Conservation (phyloP, 257 asterid genomes). For the Solanum piurae region DNA sequence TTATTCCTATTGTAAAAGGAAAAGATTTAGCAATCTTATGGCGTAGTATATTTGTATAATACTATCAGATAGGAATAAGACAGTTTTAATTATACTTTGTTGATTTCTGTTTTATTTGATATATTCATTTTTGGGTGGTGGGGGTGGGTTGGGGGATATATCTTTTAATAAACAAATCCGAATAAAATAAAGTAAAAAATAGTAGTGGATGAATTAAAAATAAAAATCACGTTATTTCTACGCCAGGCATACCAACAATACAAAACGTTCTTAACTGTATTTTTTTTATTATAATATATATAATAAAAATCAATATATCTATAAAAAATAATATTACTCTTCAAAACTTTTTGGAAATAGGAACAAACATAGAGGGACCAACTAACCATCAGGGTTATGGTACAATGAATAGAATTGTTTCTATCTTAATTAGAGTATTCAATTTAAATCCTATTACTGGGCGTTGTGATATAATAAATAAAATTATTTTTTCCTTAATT, state of each 20-base stretch:
- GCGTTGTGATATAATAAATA: too few species aligned
- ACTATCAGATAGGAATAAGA: not conserved
- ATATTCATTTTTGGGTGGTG: not conserved
- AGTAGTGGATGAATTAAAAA: not conserved
- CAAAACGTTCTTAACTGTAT: slow-evolving; percentile 9
- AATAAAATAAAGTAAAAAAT: not conserved
- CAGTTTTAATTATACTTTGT: not conserved
- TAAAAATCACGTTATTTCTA: not conserved
- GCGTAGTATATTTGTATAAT: not conserved
- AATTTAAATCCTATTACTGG: too few species aligned
- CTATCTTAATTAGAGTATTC: too few species aligned
- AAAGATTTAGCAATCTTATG: not conserved
- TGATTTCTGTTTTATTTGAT: not conserved
- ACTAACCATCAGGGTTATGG: not conserved
- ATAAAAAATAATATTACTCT: not conserved
- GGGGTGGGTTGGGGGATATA: not conserved
- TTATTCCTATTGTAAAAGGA: not conserved
- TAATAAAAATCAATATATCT: too few species aligned
- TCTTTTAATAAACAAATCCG: not conserved
- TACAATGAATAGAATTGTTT: too few species aligned
- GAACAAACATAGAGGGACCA: not conserved
- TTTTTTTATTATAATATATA: not conserved
- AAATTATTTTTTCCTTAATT: too few species aligned
- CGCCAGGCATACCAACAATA: slow-evolving; percentile 6
- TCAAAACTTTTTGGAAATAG: not conserved